Percentiles rank a stretch among this genome's conserved stretches.
Evolutionary conservation across 306 rosid genomes (phyloP).

Genomic region (Aeschynomene evenia): DNA sequence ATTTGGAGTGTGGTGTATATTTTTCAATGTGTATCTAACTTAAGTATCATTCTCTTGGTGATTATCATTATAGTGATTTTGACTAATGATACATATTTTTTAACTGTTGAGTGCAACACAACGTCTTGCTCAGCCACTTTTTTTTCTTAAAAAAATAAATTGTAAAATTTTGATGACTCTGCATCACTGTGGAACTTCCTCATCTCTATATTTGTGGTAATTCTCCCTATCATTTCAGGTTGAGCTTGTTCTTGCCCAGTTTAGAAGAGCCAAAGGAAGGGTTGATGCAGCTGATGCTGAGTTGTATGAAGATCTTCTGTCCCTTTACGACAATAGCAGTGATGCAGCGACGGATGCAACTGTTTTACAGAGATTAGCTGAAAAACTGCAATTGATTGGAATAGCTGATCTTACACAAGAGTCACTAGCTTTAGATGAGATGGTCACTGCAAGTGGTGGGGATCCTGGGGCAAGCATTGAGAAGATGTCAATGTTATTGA

Average conservation of each 20-base stretch:
- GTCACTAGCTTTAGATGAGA: constrained; percentile 90
- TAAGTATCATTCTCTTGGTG: background rate
- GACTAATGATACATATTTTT: background rate
- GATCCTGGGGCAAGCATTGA: constrained; percentile 91
- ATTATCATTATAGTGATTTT: background rate
- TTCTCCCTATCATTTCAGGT: constrained; percentile 58
- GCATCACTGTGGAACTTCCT: background rate
- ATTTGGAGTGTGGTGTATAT: background rate
- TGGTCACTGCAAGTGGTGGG: constrained; percentile 72
- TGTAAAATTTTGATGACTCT: background rate
- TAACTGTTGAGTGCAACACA: background rate
- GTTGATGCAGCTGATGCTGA: constrained; percentile 67
- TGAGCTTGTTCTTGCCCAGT: constrained; percentile 93
- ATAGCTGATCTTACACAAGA: constrained; percentile 83
- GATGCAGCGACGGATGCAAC: constrained; percentile 60
- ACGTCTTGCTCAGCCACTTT: background rate
- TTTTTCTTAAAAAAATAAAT: background rate
- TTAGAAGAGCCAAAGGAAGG: constrained; percentile 90
- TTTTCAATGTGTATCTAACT: background rate
- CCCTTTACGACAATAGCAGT: constrained; percentile 52
- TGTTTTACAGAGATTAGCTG: constrained; percentile 63
- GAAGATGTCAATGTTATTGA: constrained; percentile 81
- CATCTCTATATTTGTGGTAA: background rate
- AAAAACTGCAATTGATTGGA: constrained; percentile 75
- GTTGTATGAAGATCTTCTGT: constrained; percentile 65